Evolutionary conservation across 148 eudicot genomes (phyloP).

Genomic region (Dysphania ambrosioides): DNA sequence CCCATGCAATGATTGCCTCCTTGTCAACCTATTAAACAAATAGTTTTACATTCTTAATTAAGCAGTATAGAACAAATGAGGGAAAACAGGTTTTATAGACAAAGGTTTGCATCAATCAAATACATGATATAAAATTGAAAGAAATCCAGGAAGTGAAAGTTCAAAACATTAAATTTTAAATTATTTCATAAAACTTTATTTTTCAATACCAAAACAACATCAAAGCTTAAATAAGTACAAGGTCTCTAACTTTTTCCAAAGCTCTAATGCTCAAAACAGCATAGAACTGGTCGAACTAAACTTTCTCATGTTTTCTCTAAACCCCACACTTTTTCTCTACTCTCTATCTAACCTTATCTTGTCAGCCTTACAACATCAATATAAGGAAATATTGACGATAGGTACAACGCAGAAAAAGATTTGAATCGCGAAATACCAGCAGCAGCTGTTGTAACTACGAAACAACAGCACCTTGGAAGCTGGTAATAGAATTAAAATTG

Average conservation of each 20-base stretch:
- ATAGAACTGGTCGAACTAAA: too few relatives aligned
- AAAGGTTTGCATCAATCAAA: not conserved
- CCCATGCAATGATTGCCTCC: constrained; percentile 62
- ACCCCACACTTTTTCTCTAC: not conserved
- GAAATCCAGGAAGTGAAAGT: not conserved
- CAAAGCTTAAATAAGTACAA: not conserved
- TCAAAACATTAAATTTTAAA: not conserved
- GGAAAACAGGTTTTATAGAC: not conserved
- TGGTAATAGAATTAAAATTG: not conserved
- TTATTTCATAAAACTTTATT: not conserved
- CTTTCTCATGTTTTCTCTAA: too few relatives aligned
- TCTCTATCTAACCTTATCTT: too few relatives aligned
- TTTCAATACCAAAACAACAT: not conserved
- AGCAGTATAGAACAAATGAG: not conserved
- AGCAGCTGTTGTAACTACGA: not conserved
- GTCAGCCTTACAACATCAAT: too few relatives aligned
- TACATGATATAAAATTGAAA: not conserved
- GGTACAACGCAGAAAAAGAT: not conserved
- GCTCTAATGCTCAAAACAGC: not conserved
- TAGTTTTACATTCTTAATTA: not conserved
- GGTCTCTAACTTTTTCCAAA: too few relatives aligned
- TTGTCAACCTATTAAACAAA: constrained; percentile 56
- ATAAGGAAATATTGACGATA: too few relatives aligned
- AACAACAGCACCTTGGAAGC: not conserved
- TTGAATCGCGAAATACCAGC: too few relatives aligned